These are phyloP conservation scores for Albizia julibrissin DNA, from an alignment of 306 rosid species.

Conservation along the genomic window DNA sequence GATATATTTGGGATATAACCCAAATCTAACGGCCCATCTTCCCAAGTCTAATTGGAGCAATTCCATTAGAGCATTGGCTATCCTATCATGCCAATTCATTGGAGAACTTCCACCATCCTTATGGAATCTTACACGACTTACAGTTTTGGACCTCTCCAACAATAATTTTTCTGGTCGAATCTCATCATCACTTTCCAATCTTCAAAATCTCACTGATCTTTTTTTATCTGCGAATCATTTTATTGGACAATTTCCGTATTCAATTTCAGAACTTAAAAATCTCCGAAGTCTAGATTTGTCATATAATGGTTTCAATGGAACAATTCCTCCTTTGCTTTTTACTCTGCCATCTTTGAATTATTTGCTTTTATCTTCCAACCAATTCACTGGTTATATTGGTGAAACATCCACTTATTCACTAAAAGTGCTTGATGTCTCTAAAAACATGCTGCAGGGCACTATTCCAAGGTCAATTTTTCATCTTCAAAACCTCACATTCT, in stretches of 20 bases:
- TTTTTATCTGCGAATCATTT: neutral
- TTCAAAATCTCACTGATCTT: neutral
- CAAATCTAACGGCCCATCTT: no score
- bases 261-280: neutral
- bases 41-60: neutral
- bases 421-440: neutral
- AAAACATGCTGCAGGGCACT: no score
- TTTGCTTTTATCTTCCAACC: neutral
- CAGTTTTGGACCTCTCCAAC: no score
- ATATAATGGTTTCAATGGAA: neutral
- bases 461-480: neutral
- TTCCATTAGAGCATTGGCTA: neutral
- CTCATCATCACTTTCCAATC: neutral
- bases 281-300: neutral
- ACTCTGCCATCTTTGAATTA: neutral
- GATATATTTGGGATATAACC: no score
- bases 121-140: no score
- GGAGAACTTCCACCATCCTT: neutral
- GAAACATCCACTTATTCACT: neutral
- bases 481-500: neutral
- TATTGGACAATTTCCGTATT: neutral
- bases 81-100: neutral
- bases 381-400: neutral
- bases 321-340: neutral
- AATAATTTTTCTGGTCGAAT: neutral